Base-by-base conservation (phyloP, 768 basidiomycete genomes). In the Macrolepiota fuliginosa region DNA sequence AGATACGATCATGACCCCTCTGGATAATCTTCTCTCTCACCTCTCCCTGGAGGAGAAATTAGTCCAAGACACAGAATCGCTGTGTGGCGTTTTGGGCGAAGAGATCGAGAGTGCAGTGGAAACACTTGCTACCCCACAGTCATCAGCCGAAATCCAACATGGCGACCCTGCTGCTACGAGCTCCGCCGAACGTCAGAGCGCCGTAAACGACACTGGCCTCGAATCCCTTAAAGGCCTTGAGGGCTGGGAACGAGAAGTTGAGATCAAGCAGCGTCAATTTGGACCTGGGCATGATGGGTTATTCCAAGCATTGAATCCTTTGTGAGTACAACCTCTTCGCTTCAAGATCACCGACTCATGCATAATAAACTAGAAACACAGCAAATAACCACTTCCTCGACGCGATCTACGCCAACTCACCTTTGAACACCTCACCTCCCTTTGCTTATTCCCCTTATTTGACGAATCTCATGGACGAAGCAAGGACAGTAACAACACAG, bases 51-150 rank as follows among this genome's bases (percentile, higher is more conserved):
- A 54, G 65, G 27, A 52, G 54, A 19, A 37, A 19, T 36, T 51
- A 4, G 58, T 67, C 5, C 56, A 63, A 24, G 73, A 77, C 29
- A 64, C 72, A 2, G 74, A 76, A 37, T 76, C 71, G 0, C 62
- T 75, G 29, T 55, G 75, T 13, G 71, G 73, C 15, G 71, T 71
- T 1, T 65, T 80, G 22, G 67, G 67, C 1, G 73, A 76, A 55
- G 77, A 80, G 57, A 58, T 78, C 15, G 69, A 72, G 36, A 70
- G 66, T 10, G 53, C 73, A 37, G 53, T 59, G 10, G 68, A 67
- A 12, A 65, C 67, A 39, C 24, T 65, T 27, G 25, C 62, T 15
- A 25, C 45, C 10, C 45, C 59, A 13, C 47, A 47, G 9, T 19
- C 40, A 2, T 17, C 42, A n/a, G 17, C 42, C 42, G 17, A n/a